phyloP scores from a whole-genome alignment of 352 stramenopile genomes.

The Elongisporangium anandrum region DNA sequence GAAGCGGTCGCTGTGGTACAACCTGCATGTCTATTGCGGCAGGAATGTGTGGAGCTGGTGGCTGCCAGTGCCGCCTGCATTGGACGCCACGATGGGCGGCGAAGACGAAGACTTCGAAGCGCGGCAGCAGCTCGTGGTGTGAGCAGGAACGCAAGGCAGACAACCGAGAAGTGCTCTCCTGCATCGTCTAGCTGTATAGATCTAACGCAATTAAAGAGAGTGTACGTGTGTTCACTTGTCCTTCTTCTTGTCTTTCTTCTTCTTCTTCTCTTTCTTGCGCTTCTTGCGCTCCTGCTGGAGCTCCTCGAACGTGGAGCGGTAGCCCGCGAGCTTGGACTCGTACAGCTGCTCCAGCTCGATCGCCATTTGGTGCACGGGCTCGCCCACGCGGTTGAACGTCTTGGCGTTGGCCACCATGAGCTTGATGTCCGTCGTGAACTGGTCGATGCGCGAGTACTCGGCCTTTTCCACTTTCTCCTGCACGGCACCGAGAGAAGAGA shows the following conservation, averaged over 20 bases:
- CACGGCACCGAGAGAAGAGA: not conserved
- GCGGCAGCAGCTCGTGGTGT: constrained; percentile 34
- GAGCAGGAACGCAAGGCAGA: not conserved
- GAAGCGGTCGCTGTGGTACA: constrained; percentile 34
- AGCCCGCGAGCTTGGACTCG: constrained; percentile 55
- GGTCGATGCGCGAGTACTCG: constrained; percentile 73
- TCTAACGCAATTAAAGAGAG: constrained; percentile 1
- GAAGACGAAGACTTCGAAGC: constrained; percentile 19
- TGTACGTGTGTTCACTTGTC: constrained; percentile 45
- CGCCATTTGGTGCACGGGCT: constrained; percentile 82
- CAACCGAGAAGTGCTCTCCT: not conserved
- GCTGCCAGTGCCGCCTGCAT: constrained; percentile 42
- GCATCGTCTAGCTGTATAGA: constrained; percentile 3
- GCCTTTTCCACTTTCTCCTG: constrained; percentile 68
- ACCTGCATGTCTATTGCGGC: constrained; percentile 69
- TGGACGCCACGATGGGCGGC: constrained; percentile 24
- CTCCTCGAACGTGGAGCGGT: constrained; percentile 72
- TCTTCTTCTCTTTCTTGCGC: constrained; percentile 89
- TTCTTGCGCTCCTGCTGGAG: constrained; percentile 80
- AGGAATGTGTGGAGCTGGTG: constrained; percentile 44
- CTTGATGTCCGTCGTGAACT: constrained; percentile 75
- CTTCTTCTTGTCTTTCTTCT: constrained; percentile 88
- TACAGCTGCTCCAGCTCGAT: constrained; percentile 78
- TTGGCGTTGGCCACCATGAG: constrained; percentile 81
- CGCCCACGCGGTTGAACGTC: constrained; percentile 78